Conservation (phyloP, 202 grass and related monocot species). For the Digitaria exilis region DNA sequence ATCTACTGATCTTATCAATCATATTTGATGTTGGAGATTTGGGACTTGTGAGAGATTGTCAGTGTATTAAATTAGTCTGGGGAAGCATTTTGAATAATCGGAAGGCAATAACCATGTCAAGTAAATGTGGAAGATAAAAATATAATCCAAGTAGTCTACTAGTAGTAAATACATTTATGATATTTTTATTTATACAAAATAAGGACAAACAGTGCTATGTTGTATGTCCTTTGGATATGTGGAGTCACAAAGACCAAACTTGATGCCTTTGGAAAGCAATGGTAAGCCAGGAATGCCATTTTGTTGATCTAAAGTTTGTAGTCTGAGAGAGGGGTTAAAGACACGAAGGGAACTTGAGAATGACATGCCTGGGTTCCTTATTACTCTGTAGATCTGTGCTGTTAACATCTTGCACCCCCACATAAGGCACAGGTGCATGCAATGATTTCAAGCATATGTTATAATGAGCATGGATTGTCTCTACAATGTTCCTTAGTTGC, state of each 20-base stretch:
- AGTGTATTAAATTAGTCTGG: neutral
- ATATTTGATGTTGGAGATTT: neutral
- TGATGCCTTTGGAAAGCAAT: neutral
- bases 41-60: neutral
- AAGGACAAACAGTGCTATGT: neutral
- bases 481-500: neutral
- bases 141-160: constrained; percentile 14
- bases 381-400: neutral
- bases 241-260: neutral
- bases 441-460: neutral
- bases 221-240: constrained; percentile 21
- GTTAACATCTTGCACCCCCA: neutral
- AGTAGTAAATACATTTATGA: constrained; percentile 5
- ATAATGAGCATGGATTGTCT: neutral
- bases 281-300: neutral
- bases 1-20: constrained; percentile 17
- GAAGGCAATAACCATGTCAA: neutral
- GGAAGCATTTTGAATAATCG: constrained; percentile 19
- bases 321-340: neutral
- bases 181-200: constrained; percentile 7
- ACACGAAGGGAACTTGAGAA: neutral
- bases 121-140: constrained; percentile 27
- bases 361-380: neutral
- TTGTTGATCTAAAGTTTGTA: constrained; percentile 9
- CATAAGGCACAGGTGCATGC: neutral